A percentile compares a stretch with the other conserved stretches of the same genome.
Evolutionary conservation across 2,329 filamentous ascomycete genomes (phyloP).

Genomic region (Pestalotiopsis sp.): DNA sequence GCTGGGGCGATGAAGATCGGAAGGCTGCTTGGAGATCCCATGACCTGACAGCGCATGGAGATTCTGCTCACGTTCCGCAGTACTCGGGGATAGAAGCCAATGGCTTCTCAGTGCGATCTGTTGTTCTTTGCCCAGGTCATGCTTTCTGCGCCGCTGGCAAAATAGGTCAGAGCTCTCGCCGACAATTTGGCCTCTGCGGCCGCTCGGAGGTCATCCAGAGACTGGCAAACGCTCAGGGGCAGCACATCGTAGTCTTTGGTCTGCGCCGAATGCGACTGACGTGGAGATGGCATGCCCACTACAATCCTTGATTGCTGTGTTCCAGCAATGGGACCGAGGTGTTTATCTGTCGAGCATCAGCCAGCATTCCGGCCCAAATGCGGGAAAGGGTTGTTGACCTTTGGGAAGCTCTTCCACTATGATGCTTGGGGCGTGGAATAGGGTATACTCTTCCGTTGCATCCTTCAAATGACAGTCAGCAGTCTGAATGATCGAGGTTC

Average conservation of each 20-base stretch:
- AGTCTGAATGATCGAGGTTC: not conserved
- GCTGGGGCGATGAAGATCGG: conserved; percentile 55
- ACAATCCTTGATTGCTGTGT: not conserved
- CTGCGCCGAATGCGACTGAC: not conserved
- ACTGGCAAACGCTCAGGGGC: not conserved
- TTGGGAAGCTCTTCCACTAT: conserved; percentile 40
- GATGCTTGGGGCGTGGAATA: conserved; percentile 48
- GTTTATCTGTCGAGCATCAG: conserved; percentile 52
- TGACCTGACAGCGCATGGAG: conserved; percentile 40
- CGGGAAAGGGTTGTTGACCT: not conserved
- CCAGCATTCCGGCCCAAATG: conserved; percentile 39
- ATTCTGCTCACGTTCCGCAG: conserved; percentile 48
- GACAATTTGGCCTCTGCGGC: conserved; percentile 46
- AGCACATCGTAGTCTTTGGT: not conserved
- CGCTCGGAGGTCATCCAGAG: conserved; percentile 49
- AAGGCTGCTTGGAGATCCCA: conserved; percentile 42
- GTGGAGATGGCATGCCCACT: not conserved
- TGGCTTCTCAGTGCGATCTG: conserved; percentile 47
- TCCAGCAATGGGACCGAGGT: conserved; percentile 10
- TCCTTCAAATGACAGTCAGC: conserved; percentile 31
- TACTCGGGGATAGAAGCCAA: conserved; percentile 55
- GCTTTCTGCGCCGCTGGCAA: conserved; percentile 56
- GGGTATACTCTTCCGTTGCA: conserved; percentile 54
- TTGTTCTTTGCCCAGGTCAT: conserved; percentile 52
- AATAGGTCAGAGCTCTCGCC: conserved; percentile 55